phyloP scores from a whole-genome alignment of 1,284 basidiomycete genomes.

The Schizopora paradoxa region DNA sequence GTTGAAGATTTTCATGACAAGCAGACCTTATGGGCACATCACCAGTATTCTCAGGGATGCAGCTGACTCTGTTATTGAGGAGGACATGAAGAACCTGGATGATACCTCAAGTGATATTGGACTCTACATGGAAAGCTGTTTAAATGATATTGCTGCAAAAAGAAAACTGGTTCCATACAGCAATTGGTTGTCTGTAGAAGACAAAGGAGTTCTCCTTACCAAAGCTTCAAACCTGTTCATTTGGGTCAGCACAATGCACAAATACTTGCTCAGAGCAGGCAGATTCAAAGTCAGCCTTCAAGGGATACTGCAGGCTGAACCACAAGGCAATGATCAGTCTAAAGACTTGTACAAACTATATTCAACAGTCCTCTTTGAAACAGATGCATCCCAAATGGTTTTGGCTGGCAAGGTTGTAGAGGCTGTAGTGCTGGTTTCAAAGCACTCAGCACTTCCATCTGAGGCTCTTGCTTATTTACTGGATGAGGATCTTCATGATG shows the following conservation, averaged over 20 bases:
- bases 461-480: not conserved
- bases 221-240: not conserved
- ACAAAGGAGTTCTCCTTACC: not conserved
- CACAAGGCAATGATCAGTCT: not conserved
- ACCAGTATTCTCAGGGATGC: not conserved
- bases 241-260: not conserved
- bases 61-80: not conserved
- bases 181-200: no score
- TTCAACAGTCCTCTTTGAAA: not conserved
- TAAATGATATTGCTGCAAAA: no score
- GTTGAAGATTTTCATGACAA: slow-evolving; percentile 12
- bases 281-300: not conserved
- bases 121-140: no score
- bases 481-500: not conserved
- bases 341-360: not conserved
- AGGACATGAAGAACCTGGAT: no score
- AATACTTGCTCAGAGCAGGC: not conserved
- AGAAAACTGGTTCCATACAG: no score
- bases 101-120: no score
- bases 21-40: slow-evolving; percentile 5
- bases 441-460: not conserved
- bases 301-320: not conserved
- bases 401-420: not conserved
- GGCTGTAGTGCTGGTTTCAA: not conserved
- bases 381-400: not conserved